Percentiles rank a stretch among this genome's conserved stretches.
These are phyloP conservation scores for Fusarium illudens DNA, from an alignment of 2,329 filamentous ascomycete species.

Conservation along the genomic window DNA sequence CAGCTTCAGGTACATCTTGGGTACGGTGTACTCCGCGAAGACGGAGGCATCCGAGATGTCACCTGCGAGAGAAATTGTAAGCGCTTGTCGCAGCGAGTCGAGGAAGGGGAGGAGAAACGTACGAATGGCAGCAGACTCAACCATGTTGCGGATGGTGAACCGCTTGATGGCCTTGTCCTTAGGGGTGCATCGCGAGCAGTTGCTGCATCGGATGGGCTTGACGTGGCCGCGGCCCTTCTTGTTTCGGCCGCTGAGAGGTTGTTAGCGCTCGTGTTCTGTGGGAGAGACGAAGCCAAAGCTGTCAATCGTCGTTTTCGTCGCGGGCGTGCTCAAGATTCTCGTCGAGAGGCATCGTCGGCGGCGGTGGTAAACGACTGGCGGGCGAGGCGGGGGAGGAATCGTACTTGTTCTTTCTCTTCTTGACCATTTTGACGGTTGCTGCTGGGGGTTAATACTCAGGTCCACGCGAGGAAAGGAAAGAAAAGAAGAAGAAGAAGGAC, in stretches of 20 bases:
- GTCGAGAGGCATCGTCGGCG: constrained; percentile 31
- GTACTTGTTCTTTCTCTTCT: constrained; percentile 77
- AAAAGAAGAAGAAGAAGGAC: constrained; percentile 37
- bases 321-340: constrained; percentile 14
- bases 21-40: constrained; percentile 98
- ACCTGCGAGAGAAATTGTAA: constrained; percentile 66
- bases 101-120: constrained; percentile 61
- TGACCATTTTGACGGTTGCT: constrained; percentile 73
- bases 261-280: constrained; percentile 26
- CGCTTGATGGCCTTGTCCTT: constrained; percentile 99
- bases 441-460: constrained; percentile 47
- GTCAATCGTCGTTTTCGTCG: constrained; percentile 21
- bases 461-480: constrained; percentile 40
- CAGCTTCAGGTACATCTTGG: constrained; percentile 99
- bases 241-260: constrained; percentile 83
- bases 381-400: constrained; percentile 39
- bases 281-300: not conserved
- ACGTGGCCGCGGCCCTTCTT: constrained; percentile 99
- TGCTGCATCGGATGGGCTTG: constrained; percentile 91
- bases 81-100: constrained; percentile 8
- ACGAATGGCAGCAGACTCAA: constrained; percentile 99
- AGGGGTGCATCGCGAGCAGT: constrained; percentile 85
- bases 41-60: constrained; percentile 99
- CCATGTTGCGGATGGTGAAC: constrained; percentile 99
- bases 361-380: constrained; percentile 9